Evolutionary conservation across 495 filamentous ascomycete genomes (phyloP), one percentile per base, ranked within the genome.

Genomic region (Penicillium cinerascens): DNA sequence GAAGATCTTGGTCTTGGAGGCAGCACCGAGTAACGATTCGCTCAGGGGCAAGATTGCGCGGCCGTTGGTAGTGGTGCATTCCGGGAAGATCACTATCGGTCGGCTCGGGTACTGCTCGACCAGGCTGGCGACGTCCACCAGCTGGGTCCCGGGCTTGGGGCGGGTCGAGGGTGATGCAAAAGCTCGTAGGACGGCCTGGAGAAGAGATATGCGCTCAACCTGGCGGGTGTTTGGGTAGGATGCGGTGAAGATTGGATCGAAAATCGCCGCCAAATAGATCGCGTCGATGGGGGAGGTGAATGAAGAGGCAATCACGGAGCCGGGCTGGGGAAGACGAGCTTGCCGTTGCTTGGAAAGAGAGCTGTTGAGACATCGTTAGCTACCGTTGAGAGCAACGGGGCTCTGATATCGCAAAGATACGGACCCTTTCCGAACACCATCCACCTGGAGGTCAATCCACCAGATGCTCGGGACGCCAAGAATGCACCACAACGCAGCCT

Each of bases 371-470:
- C 8, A 29, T 48, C 26, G 22, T 40, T 3, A 49, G 36, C 17
- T 23, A 2, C n/a, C 21, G 4, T 23, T 0, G 4, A 21, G 15
- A 6, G 25, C 8, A 3, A 37, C 18, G 20, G 15, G 39, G 25
- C 10, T n/a, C n/a, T 25, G 21, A 20, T 16, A 33, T 2, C 6
- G 9, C 9, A 16, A 21, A n/a, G n/a, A 11, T n/a, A 71, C 72
- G 44, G 58, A 86, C 77, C 93, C 93, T 75, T 89, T 91, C 70
- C 86, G 87, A 33, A 99, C 93, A 26, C 92, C 91, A 65, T 97
- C 93, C 38, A 99, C 86, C 60, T 97, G 92, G 1, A 99, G 77
- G 69, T 97, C 93, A 44, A 96, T 87, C 92, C 92, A 97, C 92
- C 93, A 97, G 35, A 97, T 85, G 17, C 92, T 92, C 0, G 91